A percentile compares a stretch with the other conserved stretches of the same genome.
phyloP scores from a whole-genome alignment of 2,329 filamentous ascomycete genomes.

The Colletotrichum chlorophyti region DNA sequence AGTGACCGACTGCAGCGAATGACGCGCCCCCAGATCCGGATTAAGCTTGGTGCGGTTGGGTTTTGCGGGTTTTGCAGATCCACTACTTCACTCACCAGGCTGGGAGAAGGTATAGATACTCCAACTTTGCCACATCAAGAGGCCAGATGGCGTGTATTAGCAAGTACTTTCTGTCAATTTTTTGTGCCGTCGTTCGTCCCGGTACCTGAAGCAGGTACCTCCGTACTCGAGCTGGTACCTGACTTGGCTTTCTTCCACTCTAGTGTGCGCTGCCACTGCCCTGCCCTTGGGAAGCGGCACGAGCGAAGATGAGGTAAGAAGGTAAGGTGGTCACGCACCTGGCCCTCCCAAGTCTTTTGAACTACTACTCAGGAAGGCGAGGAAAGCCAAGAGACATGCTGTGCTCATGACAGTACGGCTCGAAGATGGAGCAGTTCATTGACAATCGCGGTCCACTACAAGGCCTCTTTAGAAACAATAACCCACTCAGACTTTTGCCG shows the following conservation, averaged over 20 bases:
- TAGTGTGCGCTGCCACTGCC: neutral
- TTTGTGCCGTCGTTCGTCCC: neutral
- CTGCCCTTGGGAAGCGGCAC: neutral
- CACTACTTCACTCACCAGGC: conserved; percentile 19
- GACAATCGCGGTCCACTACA: too few relatives aligned
- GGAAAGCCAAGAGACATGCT: too few relatives aligned
- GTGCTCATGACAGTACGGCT: too few relatives aligned
- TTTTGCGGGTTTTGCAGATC: conserved; percentile 17
- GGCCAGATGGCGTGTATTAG: neutral
- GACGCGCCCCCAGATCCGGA: conserved; percentile 3
- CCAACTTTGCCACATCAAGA: neutral
- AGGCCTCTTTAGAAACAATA: too few relatives aligned
- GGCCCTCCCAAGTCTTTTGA: too few relatives aligned
- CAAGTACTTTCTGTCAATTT: neutral
- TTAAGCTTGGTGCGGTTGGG: neutral
- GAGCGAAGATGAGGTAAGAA: conserved; percentile 21
- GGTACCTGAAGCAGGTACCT: conserved; percentile 14
- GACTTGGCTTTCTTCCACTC: neutral
- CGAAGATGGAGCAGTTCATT: too few relatives aligned
- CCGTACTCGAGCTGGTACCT: neutral
- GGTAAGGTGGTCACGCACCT: conserved; percentile 10
- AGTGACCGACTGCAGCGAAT: conserved; percentile 29
- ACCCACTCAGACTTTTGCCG: too few relatives aligned
- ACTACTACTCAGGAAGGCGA: too few relatives aligned
- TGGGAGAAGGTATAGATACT: conserved; percentile 12